phyloP scores from a whole-genome alignment of 192 early-diverging fungal species.

The Coemansia sp. region DNA sequence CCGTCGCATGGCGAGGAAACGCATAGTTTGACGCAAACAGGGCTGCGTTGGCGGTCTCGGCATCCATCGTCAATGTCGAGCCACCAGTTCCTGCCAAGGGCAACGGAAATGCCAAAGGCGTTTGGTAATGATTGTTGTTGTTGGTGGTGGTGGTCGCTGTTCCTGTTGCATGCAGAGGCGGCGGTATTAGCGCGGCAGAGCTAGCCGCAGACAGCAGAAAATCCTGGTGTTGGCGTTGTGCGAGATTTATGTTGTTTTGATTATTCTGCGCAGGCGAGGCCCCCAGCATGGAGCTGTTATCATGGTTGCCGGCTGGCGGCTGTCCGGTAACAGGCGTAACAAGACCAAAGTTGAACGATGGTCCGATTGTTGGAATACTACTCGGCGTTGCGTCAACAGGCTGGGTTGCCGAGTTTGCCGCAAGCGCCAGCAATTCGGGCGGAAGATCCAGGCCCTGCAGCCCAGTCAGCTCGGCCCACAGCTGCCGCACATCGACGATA shows the following conservation, averaged over 20 bases:
- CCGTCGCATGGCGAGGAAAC: slow-evolving; percentile 22
- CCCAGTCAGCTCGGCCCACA: slow-evolving; percentile 51
- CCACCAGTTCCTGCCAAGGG: not conserved
- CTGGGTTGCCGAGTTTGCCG: slow-evolving; percentile 26
- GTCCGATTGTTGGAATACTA: slow-evolving; percentile 13
- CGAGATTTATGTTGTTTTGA: not conserved
- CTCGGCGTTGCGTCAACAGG: slow-evolving; percentile 1
- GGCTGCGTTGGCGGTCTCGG: not conserved
- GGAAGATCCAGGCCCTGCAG: slow-evolving; percentile 36
- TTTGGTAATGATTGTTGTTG: not conserved
- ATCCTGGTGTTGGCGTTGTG: too few species aligned
- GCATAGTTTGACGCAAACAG: slow-evolving; percentile 49
- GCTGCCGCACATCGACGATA: slow-evolving; percentile 30
- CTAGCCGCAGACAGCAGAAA: not conserved
- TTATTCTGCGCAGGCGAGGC: not conserved
- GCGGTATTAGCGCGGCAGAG: not conserved
- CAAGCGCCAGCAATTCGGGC: slow-evolving; percentile 35
- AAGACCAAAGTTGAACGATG: slow-evolving; percentile 15
- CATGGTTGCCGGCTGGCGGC: not conserved
- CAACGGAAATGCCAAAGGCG: not conserved
- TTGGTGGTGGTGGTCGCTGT: not conserved
- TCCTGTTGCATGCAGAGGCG: not conserved
- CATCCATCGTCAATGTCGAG: not conserved
- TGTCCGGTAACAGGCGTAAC: not conserved
- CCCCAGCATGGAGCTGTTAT: not conserved